phyloP scores from a whole-genome alignment of 2,329 filamentous ascomycete genomes.

The Penicillium sp. region DNA sequence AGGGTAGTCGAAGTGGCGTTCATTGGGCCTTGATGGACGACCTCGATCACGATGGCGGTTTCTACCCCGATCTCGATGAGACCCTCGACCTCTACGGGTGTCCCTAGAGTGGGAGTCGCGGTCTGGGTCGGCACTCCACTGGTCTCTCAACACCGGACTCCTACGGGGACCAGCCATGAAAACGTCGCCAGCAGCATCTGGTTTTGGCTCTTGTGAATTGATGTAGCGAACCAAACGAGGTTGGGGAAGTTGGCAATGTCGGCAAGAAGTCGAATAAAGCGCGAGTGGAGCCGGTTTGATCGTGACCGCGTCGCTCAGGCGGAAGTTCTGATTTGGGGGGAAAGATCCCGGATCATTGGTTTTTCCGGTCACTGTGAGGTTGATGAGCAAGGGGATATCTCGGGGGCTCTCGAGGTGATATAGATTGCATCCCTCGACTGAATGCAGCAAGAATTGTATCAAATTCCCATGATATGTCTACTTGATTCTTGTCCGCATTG shows the following conservation, averaged over 20 bases:
- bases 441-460: not conserved
- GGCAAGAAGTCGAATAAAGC: slow-evolving; percentile 8
- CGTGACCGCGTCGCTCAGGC: slow-evolving; percentile 28
- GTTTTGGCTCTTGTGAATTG: slow-evolving; percentile 11
- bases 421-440: not conserved
- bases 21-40: slow-evolving; percentile 33
- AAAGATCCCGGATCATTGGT: slow-evolving; percentile 28
- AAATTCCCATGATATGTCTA: not conserved
- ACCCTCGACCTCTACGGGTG: slow-evolving; percentile 44
- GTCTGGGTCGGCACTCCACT: slow-evolving; percentile 50
- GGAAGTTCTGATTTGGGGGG: slow-evolving; percentile 20
- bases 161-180: slow-evolving; percentile 53
- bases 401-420: not conserved
- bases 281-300: slow-evolving; percentile 21
- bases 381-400: slow-evolving; percentile 15
- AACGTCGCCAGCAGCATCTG: slow-evolving; percentile 45
- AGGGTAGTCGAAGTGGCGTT: slow-evolving; percentile 42
- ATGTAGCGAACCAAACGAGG: slow-evolving; percentile 4
- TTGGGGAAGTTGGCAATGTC: slow-evolving; percentile 6
- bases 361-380: slow-evolving; percentile 29
- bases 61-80: slow-evolving; percentile 37
- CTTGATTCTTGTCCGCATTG: not conserved
- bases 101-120: slow-evolving; percentile 38
- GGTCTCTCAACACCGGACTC: slow-evolving; percentile 52
- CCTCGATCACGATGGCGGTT: slow-evolving; percentile 44